Conservation (phyloP, 2,329 filamentous ascomycete genomes). For the Trichophyton mentagrophytes region DNA sequence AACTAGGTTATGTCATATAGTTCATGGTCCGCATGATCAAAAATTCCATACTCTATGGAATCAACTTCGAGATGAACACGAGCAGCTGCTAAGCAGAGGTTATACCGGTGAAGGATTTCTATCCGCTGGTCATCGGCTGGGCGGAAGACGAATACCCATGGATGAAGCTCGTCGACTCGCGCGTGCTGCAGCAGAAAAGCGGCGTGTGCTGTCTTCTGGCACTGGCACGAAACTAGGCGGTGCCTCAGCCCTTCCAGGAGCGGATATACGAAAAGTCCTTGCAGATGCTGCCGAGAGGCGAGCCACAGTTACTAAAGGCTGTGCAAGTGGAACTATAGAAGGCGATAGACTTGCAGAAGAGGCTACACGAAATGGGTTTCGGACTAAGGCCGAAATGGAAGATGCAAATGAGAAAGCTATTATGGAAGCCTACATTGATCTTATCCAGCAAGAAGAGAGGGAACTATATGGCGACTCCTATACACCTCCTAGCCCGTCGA, state of each 20-base stretch:
- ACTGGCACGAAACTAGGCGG: conserved; percentile 66
- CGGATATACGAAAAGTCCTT: conserved; percentile 60
- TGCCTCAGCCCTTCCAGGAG: conserved; percentile 40
- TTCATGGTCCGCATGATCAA: conserved; percentile 68
- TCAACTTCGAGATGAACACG: conserved; percentile 73
- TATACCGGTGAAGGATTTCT: conserved; percentile 87
- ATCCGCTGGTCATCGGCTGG: conserved; percentile 59
- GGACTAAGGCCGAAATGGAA: conserved; percentile 74
- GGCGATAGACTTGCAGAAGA: conserved; percentile 55
- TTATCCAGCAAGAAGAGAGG: conserved; percentile 66
- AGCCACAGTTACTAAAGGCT: conserved; percentile 56
- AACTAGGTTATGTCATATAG: conserved; percentile 60
- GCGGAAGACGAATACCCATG: conserved; percentile 51
- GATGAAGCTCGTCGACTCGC: conserved; percentile 65
- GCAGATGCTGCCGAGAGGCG: conserved; percentile 58
- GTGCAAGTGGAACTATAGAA: conserved; percentile 57
- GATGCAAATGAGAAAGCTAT: conserved; percentile 81
- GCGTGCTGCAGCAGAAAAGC: conserved; percentile 59
- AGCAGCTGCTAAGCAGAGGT: conserved; percentile 62
- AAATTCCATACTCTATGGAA: conserved; percentile 82
- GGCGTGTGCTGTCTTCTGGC: conserved; percentile 44
- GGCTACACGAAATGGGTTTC: conserved; percentile 60
- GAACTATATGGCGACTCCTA: conserved; percentile 48
- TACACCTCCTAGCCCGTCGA: conserved; percentile 40
- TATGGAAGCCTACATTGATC: conserved; percentile 69